Conservation (phyloP, 1,284 basidiomycete species). For the Moesziomyces parantarcticus region DNA sequence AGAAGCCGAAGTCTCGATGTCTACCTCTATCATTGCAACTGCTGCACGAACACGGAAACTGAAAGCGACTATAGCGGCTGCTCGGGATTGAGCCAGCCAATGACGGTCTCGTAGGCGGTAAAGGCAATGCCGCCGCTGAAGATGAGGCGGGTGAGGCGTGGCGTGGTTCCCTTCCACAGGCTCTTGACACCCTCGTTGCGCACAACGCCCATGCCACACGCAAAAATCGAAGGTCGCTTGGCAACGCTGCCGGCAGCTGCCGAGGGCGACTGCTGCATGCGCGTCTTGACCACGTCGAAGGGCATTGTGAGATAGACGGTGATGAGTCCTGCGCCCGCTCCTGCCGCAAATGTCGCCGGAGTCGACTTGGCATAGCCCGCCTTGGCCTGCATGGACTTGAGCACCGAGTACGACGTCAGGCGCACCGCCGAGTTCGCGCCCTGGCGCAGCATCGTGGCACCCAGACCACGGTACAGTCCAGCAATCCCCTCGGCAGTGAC, state of each 20-base stretch:
- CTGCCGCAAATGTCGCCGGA: conserved; percentile 74
- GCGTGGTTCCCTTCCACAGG: conserved; percentile 96
- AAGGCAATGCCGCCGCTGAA: conserved; percentile 52
- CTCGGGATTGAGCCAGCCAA: conserved; percentile 16
- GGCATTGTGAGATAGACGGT: conserved; percentile 75
- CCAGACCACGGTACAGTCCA: conserved; percentile 87
- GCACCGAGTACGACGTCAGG: conserved; percentile 89
- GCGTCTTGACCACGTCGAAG: conserved; percentile 90
- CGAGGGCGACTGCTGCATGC: conserved; percentile 77
- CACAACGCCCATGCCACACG: conserved; percentile 90
- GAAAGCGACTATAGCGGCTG: neutral
- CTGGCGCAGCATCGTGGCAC: conserved; percentile 87
- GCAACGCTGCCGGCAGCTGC: conserved; percentile 77
- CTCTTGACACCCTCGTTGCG: conserved; percentile 80
- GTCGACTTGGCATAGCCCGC: conserved; percentile 71
- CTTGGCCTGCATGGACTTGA: conserved; percentile 72
- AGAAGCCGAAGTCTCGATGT: too few relatives aligned
- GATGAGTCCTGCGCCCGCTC: conserved; percentile 89
- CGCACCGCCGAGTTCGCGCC: conserved; percentile 94
- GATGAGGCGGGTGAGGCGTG: conserved; percentile 81
- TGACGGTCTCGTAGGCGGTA: conserved; percentile 38
- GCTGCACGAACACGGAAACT: too few relatives aligned
- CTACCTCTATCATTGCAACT: too few relatives aligned
- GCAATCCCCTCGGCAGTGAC: conserved; percentile 74
- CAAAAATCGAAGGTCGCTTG: conserved; percentile 73